These are phyloP conservation scores for Heterobasidion occidentale DNA, from an alignment of 1,284 basidiomycete species.

Conservation along the genomic window DNA sequence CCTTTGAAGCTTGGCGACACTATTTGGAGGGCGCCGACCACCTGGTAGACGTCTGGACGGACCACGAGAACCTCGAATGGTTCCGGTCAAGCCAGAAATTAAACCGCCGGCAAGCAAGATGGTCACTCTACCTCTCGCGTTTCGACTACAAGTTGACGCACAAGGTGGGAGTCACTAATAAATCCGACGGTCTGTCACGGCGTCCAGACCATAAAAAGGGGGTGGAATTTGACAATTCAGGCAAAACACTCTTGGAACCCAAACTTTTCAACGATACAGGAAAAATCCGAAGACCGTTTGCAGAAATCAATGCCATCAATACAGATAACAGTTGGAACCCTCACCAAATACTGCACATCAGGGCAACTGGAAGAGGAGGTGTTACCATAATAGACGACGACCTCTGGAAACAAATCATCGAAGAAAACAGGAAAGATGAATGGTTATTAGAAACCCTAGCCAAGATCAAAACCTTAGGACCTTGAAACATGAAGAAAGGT, in stretches of 20 bases:
- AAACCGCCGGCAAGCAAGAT: not conserved
- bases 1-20: too few species aligned
- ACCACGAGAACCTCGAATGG: not conserved
- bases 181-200: not conserved
- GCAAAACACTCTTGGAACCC: not conserved
- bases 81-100: not conserved
- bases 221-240: too few species aligned
- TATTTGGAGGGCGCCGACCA: not conserved
- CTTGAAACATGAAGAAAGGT: too few species aligned
- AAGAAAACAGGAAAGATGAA: too few species aligned
- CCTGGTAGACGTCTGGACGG: not conserved
- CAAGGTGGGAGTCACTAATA: not conserved
- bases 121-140: too few species aligned
- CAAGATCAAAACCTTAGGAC: too few species aligned
- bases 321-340: not conserved
- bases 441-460: too few species aligned
- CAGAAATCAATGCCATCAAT: conserved; percentile 3
- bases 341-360: conserved; percentile 18
- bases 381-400: not conserved
- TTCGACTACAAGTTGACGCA: too few species aligned
- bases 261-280: not conserved
- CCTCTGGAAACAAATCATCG: too few species aligned
- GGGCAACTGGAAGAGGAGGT: conserved; percentile 10
- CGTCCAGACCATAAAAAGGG: not conserved
- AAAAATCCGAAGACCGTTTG: conserved; percentile 3